Conservation (phyloP, 768 basidiomycete species). For the Phanerochaete carnosa region DNA sequence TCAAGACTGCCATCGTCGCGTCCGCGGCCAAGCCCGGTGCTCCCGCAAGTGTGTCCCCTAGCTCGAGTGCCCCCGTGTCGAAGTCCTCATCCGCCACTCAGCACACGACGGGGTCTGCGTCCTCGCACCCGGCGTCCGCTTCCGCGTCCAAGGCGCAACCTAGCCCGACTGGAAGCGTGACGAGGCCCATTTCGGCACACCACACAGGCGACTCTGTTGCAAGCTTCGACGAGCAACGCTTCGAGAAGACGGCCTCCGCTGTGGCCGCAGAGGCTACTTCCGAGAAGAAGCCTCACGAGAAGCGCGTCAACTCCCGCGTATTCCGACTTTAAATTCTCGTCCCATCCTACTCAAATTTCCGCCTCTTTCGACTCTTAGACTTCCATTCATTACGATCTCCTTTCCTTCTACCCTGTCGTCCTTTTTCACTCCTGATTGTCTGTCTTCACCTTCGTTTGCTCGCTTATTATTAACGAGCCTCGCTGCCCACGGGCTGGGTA, state of each 20-base stretch:
- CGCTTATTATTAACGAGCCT: neutral
- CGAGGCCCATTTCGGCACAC: neutral
- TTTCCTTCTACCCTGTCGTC: neutral
- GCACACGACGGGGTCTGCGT: neutral
- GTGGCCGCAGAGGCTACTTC: neutral
- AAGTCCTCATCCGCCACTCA: neutral
- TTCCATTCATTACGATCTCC: neutral
- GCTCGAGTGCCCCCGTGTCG: neutral
- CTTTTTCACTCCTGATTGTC: neutral
- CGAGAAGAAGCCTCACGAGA: neutral
- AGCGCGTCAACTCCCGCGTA: conserved; percentile 16
- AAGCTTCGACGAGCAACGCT: neutral
- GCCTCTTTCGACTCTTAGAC: neutral
- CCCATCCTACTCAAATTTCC: neutral
- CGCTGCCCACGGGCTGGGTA: neutral
- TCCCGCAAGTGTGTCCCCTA: neutral
- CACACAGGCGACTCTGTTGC: neutral
- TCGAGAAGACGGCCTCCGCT: conserved; percentile 1
- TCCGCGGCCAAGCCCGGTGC: conserved; percentile 13
- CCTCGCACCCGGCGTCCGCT: neutral
- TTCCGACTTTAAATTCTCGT: conserved; percentile 14
- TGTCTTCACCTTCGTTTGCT: neutral
- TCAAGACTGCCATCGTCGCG: conserved; percentile 21
- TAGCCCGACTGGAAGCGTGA: neutral
- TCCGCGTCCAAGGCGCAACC: neutral